A percentile compares a stretch with the other conserved stretches of the same genome.
Conservation (phyloP, 148 eudicot species). For the Amaranthus palmeri region DNA sequence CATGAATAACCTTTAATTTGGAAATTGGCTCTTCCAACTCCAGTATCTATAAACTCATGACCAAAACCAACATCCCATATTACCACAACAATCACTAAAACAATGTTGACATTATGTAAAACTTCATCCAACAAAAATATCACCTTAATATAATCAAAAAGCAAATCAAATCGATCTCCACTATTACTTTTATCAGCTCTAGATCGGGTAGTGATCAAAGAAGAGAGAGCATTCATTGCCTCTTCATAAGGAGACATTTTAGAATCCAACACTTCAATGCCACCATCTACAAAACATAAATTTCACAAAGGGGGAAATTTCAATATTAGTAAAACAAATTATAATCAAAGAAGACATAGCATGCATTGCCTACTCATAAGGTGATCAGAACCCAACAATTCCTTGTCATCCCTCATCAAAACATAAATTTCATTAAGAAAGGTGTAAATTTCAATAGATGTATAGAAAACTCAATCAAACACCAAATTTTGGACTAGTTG, state of each 20-base stretch:
- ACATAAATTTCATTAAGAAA: too few species aligned
- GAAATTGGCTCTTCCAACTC: conserved; percentile 82
- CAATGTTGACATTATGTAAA: not conserved
- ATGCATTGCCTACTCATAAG: too few species aligned
- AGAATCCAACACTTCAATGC: conserved; percentile 25
- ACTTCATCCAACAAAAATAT: not conserved
- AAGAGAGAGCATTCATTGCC: conserved; percentile 76
- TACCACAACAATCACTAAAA: not conserved
- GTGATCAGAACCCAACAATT: too few species aligned
- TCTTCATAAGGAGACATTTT: conserved; percentile 53
- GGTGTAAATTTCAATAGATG: too few species aligned
- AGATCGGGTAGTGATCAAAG: conserved; percentile 69
- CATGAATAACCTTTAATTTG: conserved; percentile 85
- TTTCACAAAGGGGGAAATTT: not conserved
- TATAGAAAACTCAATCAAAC: not conserved
- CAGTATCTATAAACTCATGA: conserved; percentile 46
- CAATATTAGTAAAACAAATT: not conserved
- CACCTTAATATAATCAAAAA: conserved; percentile 77
- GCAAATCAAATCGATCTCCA: conserved; percentile 64
- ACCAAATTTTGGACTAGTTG: not conserved
- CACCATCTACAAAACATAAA: conserved; percentile 24
- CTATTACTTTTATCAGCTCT: conserved; percentile 72
- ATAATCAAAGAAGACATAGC: too few species aligned
- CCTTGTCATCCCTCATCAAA: too few species aligned
- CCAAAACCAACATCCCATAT: conserved; percentile 5